Base-by-base conservation (phyloP, 1,284 basidiomycete species). In the Phaffia rhodozyma region DNA sequence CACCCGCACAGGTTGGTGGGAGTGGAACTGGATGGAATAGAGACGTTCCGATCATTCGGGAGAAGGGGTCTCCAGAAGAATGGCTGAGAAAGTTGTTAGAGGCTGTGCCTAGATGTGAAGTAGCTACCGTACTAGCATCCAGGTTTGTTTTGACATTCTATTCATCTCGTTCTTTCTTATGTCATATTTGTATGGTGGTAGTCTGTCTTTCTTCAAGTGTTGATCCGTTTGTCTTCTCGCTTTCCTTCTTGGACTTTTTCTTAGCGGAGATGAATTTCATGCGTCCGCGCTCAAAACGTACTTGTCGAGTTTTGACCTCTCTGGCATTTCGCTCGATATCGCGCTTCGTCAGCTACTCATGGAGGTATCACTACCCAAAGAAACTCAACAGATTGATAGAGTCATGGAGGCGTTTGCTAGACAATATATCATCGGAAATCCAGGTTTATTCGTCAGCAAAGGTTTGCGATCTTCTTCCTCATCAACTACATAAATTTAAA, bases 361-460 rank as follows among this genome's bases (percentile, higher is more conserved):
- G 87, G 84, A 91, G 69, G 83, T 96, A 56, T 85, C 87, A 59
- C 80, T 99, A 57, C 94, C 94, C 3, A 82, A 86, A 67, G 94
- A 98, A 78, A 97, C 94, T 0, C 96, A 98, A 74, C 94, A 98
- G 76, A 98, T 99, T 67, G 96, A 98, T 75, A 83, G 94, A 60
- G 89, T 97, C 59, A 91, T 99, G 73, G 92, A 97, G 75, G 89
- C 89, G 0, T 98, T 99, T 75, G 88, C 94, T 7, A 80, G 79
- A 60, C 82, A 88, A 63, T 99, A 97, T 76, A 78, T 84, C 65
- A 78, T 82, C 63, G 93, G 91, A 75, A 96, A 98, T 74, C 84
- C 86, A 60, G 83, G 80, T 59, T 75, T 97, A 49, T 97, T 94
- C 72, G 78, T 78, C 5, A 83, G 85, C 30, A 81, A 86, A 72